Base-by-base conservation (phyloP, 768 basidiomycete species). In the Ramaria sp. region DNA sequence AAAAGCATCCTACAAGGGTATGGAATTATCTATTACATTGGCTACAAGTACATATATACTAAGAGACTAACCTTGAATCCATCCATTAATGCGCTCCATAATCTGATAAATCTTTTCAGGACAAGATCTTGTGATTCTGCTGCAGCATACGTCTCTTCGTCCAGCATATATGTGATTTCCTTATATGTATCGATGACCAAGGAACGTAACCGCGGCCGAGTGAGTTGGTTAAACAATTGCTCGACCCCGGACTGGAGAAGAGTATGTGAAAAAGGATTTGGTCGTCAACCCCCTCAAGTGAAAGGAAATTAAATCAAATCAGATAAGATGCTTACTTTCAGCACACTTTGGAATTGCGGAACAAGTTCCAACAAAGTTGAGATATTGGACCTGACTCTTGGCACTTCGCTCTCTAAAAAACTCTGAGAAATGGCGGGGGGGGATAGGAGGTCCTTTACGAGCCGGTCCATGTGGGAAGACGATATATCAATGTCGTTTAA, bases 401-500 rank as follows among this genome's bases (percentile, higher is more conserved):
- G 59, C 45, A 81, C 74, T 50, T 92, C 82, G 6, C 65, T 61
- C 3, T 78, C 73, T 1, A 82, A 65, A 65, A 87, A 95, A 59
- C 85, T 74, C 59, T 92, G 88, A 2, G 70, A 65, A 16, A 91
- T 76, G 2, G 69, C 66, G 12, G 77, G 65, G 24, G 78, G 79
- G 6, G 70, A 71, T 16, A 71, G 62, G 7, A 91, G 61, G 58
- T 93, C 89, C 52, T 76, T 78, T 5, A 82, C 69, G 20, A 99
- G 72, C 45, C 87, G 81, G 50, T 94, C 90, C 66, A 94, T 78
- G 69, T 99, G 93, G 5, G 81, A 85, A 3, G 83, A 82, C 2
- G 94, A 97, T 16, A 92, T 67, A 65, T 97, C 93, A n/a, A 99
- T 74, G 66, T 99, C 92, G 64, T 99, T 99, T 49, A 98, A 72